Evolutionary conservation across 2,329 filamentous ascomycete species (phyloP), one percentile per base, ranked within the genome.

Genomic region (Aspergillus fumigatus): DNA sequence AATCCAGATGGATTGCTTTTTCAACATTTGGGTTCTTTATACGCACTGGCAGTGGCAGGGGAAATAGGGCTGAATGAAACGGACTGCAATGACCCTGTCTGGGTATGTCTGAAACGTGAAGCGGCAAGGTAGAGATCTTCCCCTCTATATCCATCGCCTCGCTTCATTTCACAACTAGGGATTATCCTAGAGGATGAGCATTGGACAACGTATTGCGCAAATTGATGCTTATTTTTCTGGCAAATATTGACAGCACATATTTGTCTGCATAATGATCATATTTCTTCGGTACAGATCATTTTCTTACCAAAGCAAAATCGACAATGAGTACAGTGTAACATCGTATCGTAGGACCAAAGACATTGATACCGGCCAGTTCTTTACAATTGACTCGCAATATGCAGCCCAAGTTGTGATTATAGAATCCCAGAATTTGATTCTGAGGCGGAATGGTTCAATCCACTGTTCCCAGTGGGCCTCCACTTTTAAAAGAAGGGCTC

Each of bases 21-120:
- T 49, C 48, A 26, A 52, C 32, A 50, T 27, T 29, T 54, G 54
- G 48, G 47, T 56, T 61, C 51, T 47, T 47, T 47, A 48, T 47
- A 51, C 21, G 50, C 55, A 52, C 41, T 56, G 56, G 52, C 51
- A 56, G 40, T 25, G 56, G 53, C 25, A 55, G 41, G 43, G 53
- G 47, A 60, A 60, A 51, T 61, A 50, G 14, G 52, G 53, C 50
- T 53, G 52, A 51, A 55, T 50, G 52, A 27, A 50, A 57, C 38
- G 57, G 35, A 51, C 38, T 47, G 54, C 51, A 48, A 56, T 52
- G 51, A 56, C 54, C 51, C 47, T 48, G 32, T 53, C 47, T 48
- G 26, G 51, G 47, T 51, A 41, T 55, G 29, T 55, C 23, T 53
- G 49, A 21, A 48, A 17, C 17, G 32, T 5, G 32, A 38, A 38